These are phyloP conservation scores for Tetracladium setigerum DNA, from an alignment of 495 filamentous ascomycete species.

Conservation along the genomic window DNA sequence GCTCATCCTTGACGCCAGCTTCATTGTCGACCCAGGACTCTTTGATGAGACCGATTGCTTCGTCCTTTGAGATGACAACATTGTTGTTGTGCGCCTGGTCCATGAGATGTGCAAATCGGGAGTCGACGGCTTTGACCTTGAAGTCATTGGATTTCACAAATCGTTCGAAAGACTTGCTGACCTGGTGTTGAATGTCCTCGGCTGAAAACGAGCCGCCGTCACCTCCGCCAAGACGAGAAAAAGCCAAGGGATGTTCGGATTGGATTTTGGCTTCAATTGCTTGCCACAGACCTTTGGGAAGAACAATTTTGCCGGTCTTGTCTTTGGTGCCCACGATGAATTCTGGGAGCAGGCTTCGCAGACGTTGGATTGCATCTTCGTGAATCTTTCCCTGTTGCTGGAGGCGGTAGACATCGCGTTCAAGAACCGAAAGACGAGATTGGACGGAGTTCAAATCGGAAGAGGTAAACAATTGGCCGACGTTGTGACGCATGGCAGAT, in stretches of 20 bases:
- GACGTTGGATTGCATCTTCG: conserved; percentile 16
- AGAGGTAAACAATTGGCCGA: conserved; percentile 18
- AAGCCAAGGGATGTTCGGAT: conserved; percentile 5
- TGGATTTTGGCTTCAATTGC: conserved; percentile 31
- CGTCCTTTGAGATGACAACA: conserved; percentile 9
- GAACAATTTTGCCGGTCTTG: conserved; percentile 31
- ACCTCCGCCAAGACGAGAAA: no score
- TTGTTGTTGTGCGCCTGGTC: background rate
- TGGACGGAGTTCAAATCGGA: conserved; percentile 24
- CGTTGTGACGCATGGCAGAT: conserved; percentile 6
- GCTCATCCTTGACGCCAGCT: conserved; percentile 22
- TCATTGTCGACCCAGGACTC: conserved; percentile 17
- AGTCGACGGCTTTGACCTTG: no score
- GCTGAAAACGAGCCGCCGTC: no score
- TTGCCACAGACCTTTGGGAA: conserved; percentile 48
- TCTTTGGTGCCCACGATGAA: conserved; percentile 31
- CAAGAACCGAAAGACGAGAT: conserved; percentile 24
- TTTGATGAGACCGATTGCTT: conserved; percentile 14
- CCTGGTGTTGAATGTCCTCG: no score
- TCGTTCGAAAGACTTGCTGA: no score
- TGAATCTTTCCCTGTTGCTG: conserved; percentile 14
- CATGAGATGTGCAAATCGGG: no score
- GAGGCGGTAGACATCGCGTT: conserved; percentile 21
- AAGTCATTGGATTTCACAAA: no score
- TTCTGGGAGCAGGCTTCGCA: conserved; percentile 31